Base-by-base conservation (phyloP, 163 green algal species). In the Chlamydomonas reinhardtii region DNA sequence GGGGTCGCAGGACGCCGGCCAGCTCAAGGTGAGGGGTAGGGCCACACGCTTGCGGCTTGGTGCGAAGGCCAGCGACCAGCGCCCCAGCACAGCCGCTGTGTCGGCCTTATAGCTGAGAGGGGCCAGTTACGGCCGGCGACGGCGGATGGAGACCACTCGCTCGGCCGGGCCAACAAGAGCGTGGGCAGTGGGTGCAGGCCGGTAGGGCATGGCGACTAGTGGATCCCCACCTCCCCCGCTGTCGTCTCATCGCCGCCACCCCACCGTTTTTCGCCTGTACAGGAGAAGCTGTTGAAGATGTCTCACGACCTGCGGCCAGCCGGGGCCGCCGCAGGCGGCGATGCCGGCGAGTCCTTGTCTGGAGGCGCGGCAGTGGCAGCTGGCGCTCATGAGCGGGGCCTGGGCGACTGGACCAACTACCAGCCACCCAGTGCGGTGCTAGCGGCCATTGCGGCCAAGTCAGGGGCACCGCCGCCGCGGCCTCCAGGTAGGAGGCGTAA, bases 361-460 rank as follows among this genome's bases (percentile, higher is more conserved):
- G 59, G 22, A 15, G 22, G 2, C 11, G 22, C 59, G 20, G 74
- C 74, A 32, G 22, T 22, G 20, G 74, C 74, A 32, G 19, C 56
- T 19, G 27, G 39, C 22, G 37, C 35, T 6, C 35, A 32, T 25
- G 79, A 96, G 90, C 85, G 91, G 1, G 92, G 93, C 43, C 68
- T 84, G 0, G 94, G 94, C 6, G 94, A 97, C 70, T 97, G 94
- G 94, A 87, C 89, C 74, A 94, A 96, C 85, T 97, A 97, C 89
- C 91, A 95, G 75, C 90, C 94, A 24, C 94, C 94, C 29, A 93
- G 81, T 29, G 92, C 91, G 2, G 93, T 97, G 16, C 73, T 97
- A 68, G 79, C 91, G 66, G 90, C 90, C 27, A 93, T 96, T 32
- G 88, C 88, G 2, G 70, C 72, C 34, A 92, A 89, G 29, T 69